Percentiles rank a stretch among this genome's conserved stretches.
phyloP scores from a whole-genome alignment of 2,329 filamentous ascomycete genomes.

The Penicillium occitanis region DNA sequence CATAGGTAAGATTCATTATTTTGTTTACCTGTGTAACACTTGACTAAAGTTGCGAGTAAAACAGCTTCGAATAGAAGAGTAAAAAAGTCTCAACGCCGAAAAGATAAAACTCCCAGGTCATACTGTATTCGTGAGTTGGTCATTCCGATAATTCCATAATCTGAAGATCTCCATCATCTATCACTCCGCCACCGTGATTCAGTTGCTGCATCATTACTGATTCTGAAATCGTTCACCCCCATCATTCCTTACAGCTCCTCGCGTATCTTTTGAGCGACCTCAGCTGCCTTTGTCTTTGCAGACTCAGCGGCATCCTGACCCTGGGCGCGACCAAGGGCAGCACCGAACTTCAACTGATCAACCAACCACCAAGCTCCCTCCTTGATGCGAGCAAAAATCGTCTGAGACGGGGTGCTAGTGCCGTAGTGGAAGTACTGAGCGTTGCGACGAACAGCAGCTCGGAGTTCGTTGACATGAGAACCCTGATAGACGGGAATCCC shows the following conservation, averaged over 20 bases:
- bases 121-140: slow-evolving; percentile 7
- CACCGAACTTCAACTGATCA: slow-evolving; percentile 51
- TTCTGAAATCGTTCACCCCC: background rate
- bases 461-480: slow-evolving; percentile 66
- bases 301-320: slow-evolving; percentile 51
- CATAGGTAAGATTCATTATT: background rate
- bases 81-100: slow-evolving; percentile 13
- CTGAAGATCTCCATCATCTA: background rate
- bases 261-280: slow-evolving; percentile 48
- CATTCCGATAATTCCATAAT: slow-evolving; percentile 8
- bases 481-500: slow-evolving; percentile 69
- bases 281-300: slow-evolving; percentile 44
- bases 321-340: slow-evolving; percentile 48
- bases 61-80: background rate
- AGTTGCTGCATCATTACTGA: background rate
- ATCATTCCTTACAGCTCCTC: slow-evolving; percentile 31
- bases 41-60: background rate
- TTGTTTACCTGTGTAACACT: background rate
- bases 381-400: slow-evolving; percentile 64
- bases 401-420: slow-evolving; percentile 64
- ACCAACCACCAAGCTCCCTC: slow-evolving; percentile 49
- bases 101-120: background rate
- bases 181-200: background rate
- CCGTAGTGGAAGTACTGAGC: slow-evolving; percentile 76
- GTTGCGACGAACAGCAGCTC: slow-evolving; percentile 69